These are phyloP conservation scores for Elaeagnus macrophylla DNA, from an alignment of 306 rosid genomes.

Conservation along the genomic window DNA sequence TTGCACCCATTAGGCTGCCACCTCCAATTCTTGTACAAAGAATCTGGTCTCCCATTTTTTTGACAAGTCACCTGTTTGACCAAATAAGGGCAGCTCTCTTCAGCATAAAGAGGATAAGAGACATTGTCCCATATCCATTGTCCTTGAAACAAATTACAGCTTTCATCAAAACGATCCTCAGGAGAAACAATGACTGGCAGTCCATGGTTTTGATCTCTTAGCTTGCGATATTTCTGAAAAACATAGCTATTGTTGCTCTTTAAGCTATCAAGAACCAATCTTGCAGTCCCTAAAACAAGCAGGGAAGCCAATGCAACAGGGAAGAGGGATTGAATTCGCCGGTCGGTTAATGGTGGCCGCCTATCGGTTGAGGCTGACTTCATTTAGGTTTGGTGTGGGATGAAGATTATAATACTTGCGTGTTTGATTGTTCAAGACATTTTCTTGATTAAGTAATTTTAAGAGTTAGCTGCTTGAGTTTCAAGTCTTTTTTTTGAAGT, in stretches of 20 bases:
- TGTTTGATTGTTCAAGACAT: slow-evolving; percentile 8
- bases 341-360: slow-evolving; percentile 41
- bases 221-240: slow-evolving; percentile 26
- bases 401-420: slow-evolving; percentile 2
- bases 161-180: slow-evolving; percentile 43
- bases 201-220: slow-evolving; percentile 22
- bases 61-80: slow-evolving; percentile 83
- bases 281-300: slow-evolving; percentile 47
- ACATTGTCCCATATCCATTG: slow-evolving; percentile 83
- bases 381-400: background rate
- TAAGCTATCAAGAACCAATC: slow-evolving; percentile 47
- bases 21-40: slow-evolving; percentile 74
- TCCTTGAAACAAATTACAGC: slow-evolving; percentile 72
- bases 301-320: slow-evolving; percentile 52
- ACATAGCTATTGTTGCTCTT: slow-evolving; percentile 39
- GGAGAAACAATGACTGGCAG: slow-evolving; percentile 36
- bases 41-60: slow-evolving; percentile 84
- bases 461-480: slow-evolving; percentile 33
- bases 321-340: slow-evolving; percentile 41
- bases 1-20: slow-evolving; percentile 81
- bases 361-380: background rate
- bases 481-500: slow-evolving; percentile 25
- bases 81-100: slow-evolving; percentile 71
- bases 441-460: slow-evolving; percentile 9
- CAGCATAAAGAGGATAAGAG: slow-evolving; percentile 59